Evolutionary conservation across 2,329 filamentous ascomycete species (phyloP), one percentile per base, ranked within the genome.

Genomic region (Neofusicoccum sp.): DNA sequence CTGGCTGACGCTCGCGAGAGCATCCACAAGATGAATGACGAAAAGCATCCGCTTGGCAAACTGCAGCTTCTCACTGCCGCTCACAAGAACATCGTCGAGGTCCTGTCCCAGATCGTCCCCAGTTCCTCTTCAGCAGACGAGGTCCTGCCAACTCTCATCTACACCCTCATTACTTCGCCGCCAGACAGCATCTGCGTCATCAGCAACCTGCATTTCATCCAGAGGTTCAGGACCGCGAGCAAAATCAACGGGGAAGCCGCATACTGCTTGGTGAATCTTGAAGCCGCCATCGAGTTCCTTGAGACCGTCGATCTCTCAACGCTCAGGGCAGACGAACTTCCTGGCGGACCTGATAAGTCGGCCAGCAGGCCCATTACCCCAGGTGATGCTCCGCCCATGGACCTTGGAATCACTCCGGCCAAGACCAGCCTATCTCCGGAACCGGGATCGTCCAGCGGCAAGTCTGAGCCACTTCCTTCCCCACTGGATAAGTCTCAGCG

Each of bases 141-240:
- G 76, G 96, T 99, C 59, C 87, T 99, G 73, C 95, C 95, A 0
- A 96, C 96, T 74, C 83, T 99, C 64, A 99, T 99, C 63, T 99
- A 96, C 77, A 91, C 92, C 0, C 84, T 99, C 63, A 96, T 99
- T 71, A 97, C 92, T 2, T 88, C 93, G 45, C 89, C 91, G 0
- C 89, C 93, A 0, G 90, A 95, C 73, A 85, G 88, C 34, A 87
- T 98, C 49, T 90, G 93, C 73, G 89, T 93, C 60, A 91, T 96
- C 70, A 98, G 93, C 79, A 96, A 99, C 72, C 80, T 96, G n/a
- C 86, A 89, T 67, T 99, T 98, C 72, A 92, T 98, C 66, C 93
- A 98, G 71, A 82, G 89, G 63, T 99, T 99, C 72, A 86, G 95
- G 60, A 90, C 91, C 72, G 86, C 90, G 57, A 87, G 82, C 65